A percentile compares a stretch with the other conserved stretches of the same genome.
phyloP scores from a whole-genome alignment of 768 basidiomycete genomes.

The Boletus reticuloceps region DNA sequence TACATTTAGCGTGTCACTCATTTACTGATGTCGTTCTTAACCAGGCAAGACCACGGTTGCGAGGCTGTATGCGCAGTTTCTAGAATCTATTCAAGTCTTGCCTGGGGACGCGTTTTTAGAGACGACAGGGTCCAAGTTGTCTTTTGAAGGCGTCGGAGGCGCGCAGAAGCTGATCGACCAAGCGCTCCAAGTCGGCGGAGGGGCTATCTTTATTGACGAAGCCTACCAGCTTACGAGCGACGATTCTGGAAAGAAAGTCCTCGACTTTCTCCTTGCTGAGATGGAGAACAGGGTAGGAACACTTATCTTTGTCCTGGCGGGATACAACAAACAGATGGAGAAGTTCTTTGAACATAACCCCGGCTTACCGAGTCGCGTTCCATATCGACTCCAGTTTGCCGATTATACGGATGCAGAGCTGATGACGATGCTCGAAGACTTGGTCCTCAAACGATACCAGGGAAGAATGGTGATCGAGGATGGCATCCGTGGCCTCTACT shows the following conservation, averaged over 20 bases:
- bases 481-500: constrained; percentile 52
- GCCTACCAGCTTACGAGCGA: constrained; percentile 62
- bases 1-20: constrained; percentile 33
- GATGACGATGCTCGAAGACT: constrained; percentile 49
- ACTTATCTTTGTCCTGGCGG: constrained; percentile 67
- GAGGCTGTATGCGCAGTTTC: constrained; percentile 58
- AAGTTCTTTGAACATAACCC: constrained; percentile 77
- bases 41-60: constrained; percentile 33
- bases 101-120: constrained; percentile 56
- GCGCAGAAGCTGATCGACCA: constrained; percentile 37
- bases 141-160: constrained; percentile 51
- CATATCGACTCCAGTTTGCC: constrained; percentile 53
- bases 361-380: constrained; percentile 66
- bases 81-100: constrained; percentile 52
- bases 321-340: constrained; percentile 73
- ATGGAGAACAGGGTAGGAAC: constrained; percentile 70
- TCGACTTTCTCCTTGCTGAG: constrained; percentile 70
- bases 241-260: constrained; percentile 50
- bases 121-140: constrained; percentile 59
- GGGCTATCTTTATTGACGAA: constrained; percentile 68
- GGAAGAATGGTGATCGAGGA: constrained; percentile 56
- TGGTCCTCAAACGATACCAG: constrained; percentile 44
- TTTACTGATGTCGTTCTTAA: background rate
- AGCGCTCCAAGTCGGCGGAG: constrained; percentile 53
- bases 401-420: constrained; percentile 63